Evolutionary conservation across 2,329 filamentous ascomycete genomes (phyloP).

Genomic region (Calonectria naviculata): DNA sequence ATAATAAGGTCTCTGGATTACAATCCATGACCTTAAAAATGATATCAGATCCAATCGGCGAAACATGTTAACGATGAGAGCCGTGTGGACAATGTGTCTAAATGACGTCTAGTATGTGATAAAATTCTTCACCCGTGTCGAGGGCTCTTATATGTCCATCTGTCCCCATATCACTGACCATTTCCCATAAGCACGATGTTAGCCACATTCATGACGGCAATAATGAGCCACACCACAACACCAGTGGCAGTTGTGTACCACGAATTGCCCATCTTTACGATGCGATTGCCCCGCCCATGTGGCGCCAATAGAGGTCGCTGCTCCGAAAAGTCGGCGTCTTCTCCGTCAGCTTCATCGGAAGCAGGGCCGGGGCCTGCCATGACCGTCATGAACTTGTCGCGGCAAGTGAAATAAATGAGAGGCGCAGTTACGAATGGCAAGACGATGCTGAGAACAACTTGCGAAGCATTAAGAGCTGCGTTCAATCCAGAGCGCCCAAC

Average conservation of each 20-base stretch:
- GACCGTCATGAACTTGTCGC: slow-evolving; percentile 84
- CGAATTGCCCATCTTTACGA: slow-evolving; percentile 76
- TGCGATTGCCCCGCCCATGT: slow-evolving; percentile 27
- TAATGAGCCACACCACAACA: slow-evolving; percentile 76
- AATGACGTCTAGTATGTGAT: background rate
- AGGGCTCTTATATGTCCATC: background rate
- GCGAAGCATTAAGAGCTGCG: slow-evolving; percentile 78
- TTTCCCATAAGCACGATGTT: slow-evolving; percentile 73
- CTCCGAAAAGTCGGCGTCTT: background rate
- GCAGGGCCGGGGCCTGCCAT: slow-evolving; percentile 52
- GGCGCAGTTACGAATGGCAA: slow-evolving; percentile 85
- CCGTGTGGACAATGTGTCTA: background rate
- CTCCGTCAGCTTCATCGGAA: background rate
- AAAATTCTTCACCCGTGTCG: too few relatives aligned
- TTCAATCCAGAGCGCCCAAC: slow-evolving; percentile 78
- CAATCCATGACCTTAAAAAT: too few relatives aligned
- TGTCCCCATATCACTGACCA: slow-evolving; percentile 15
- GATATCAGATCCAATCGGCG: too few relatives aligned
- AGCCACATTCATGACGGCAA: slow-evolving; percentile 82
- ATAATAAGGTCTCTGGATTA: too few relatives aligned
- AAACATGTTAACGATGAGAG: background rate
- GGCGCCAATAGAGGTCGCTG: background rate
- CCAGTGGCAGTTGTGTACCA: slow-evolving; percentile 70
- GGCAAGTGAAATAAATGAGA: slow-evolving; percentile 86
- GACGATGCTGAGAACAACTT: slow-evolving; percentile 83